A percentile compares a stretch with the other conserved stretches of the same genome.
phyloP scores from a whole-genome alignment of 2,329 filamentous ascomycete genomes.

The Beauveria varroae region DNA sequence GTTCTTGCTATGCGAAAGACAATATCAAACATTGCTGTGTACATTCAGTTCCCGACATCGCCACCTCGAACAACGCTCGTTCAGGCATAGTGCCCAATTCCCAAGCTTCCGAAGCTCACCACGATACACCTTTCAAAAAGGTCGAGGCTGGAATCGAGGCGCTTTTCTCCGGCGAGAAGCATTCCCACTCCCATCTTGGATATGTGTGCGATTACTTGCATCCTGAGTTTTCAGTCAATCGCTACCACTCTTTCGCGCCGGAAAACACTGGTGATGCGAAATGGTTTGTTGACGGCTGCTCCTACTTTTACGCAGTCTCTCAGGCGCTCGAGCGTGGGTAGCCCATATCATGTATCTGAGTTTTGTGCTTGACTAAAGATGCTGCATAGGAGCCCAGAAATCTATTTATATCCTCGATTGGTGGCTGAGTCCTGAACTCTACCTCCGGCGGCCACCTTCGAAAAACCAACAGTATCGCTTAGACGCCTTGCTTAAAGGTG shows the following conservation, averaged over 20 bases:
- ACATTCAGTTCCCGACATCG: background rate
- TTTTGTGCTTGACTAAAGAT: background rate
- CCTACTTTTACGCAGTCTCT: conserved; percentile 80
- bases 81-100: conserved; percentile 5
- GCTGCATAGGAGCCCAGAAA: conserved; percentile 53
- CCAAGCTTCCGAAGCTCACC: background rate
- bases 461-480: conserved; percentile 77
- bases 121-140: conserved; percentile 24
- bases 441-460: conserved; percentile 73
- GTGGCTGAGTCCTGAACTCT: conserved; percentile 88
- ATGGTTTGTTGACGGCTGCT: conserved; percentile 81
- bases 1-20: background rate
- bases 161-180: conserved; percentile 31
- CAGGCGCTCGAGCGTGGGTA: conserved; percentile 59
- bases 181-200: conserved; percentile 37
- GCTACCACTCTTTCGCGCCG: conserved; percentile 64
- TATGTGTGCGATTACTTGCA: conserved; percentile 35
- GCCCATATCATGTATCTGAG: background rate
- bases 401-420: conserved; percentile 82
- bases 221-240: conserved; percentile 38
- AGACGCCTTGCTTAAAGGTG: conserved; percentile 73
- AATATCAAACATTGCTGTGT: background rate
- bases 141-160: conserved; percentile 35
- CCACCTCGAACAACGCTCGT: background rate
- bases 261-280: conserved; percentile 67